phyloP scores from a whole-genome alignment of 2,329 filamentous ascomycete genomes.

The Hypoxylon sp. region DNA sequence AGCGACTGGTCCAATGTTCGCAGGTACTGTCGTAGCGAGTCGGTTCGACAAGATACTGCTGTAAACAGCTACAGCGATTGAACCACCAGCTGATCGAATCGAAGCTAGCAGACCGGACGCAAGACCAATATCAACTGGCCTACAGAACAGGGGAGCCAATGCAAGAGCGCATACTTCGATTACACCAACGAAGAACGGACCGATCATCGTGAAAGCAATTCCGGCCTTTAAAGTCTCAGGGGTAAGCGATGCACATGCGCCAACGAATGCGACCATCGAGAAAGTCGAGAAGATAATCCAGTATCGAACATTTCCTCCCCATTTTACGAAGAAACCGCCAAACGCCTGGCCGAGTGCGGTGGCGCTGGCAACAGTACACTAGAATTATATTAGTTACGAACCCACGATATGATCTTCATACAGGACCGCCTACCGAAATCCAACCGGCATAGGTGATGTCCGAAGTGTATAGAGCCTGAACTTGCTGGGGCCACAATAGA shows the following conservation, averaged over 20 bases:
- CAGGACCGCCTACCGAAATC: slow-evolving; percentile 42
- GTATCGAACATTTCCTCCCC: slow-evolving; percentile 49
- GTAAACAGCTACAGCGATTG: slow-evolving; percentile 52
- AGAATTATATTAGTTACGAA: slow-evolving; percentile 17
- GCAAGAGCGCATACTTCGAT: slow-evolving; percentile 49
- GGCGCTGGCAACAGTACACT: slow-evolving; percentile 48
- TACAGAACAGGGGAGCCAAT: slow-evolving; percentile 50
- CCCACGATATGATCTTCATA: not conserved
- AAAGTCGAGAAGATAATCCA: slow-evolving; percentile 50
- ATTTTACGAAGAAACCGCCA: slow-evolving; percentile 47
- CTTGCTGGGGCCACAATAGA: slow-evolving; percentile 50
- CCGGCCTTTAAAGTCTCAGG: slow-evolving; percentile 45
- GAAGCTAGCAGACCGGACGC: slow-evolving; percentile 52
- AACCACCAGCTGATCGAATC: slow-evolving; percentile 50
- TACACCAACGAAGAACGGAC: slow-evolving; percentile 50
- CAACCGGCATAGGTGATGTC: slow-evolving; percentile 49
- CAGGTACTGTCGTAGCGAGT: slow-evolving; percentile 48
- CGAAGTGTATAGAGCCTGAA: slow-evolving; percentile 47
- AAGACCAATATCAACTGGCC: slow-evolving; percentile 51
- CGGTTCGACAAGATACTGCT: slow-evolving; percentile 51
- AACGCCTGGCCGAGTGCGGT: slow-evolving; percentile 48
- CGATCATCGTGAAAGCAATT: slow-evolving; percentile 49
- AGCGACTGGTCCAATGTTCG: slow-evolving; percentile 47
- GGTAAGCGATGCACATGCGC: slow-evolving; percentile 47
- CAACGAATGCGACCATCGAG: slow-evolving; percentile 50